Conservation (phyloP, 345 rosid genomes). For the Linum tenue region DNA sequence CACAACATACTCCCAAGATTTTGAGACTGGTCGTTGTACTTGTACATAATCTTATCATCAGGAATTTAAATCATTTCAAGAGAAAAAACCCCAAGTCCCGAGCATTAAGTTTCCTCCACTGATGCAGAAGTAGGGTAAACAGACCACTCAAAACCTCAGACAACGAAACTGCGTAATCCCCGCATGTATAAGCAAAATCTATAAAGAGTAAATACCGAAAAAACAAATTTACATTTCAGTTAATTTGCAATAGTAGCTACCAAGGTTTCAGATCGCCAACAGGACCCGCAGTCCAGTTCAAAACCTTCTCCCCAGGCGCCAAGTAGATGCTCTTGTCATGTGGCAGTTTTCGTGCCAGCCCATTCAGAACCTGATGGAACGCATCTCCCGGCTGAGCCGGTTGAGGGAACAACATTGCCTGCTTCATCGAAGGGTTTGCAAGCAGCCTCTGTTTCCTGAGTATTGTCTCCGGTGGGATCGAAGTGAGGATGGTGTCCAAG, state of each 20-base stretch:
- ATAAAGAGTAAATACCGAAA: too few relatives aligned
- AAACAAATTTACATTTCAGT: too few relatives aligned
- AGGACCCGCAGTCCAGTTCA: constrained; percentile 92
- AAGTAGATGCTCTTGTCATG: constrained; percentile 43
- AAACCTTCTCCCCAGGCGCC: constrained; percentile 43
- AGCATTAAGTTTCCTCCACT: too few relatives aligned
- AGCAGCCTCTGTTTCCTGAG: constrained; percentile 85
- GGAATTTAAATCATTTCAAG: too few relatives aligned
- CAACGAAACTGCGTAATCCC: too few relatives aligned
- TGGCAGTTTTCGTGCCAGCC: constrained; percentile 77
- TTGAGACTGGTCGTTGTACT: too few relatives aligned
- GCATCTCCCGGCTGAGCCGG: constrained; percentile 91
- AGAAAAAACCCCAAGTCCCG: too few relatives aligned
- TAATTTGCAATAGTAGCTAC: constrained; percentile 16
- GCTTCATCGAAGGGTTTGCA: constrained; percentile 90
- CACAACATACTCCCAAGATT: too few relatives aligned
- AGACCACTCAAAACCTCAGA: too few relatives aligned
- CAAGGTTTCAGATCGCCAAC: constrained; percentile 84
- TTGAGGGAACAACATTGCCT: constrained; percentile 88
- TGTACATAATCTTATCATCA: too few relatives aligned
- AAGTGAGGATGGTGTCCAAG: constrained; percentile 71
- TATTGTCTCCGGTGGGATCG: constrained; percentile 65
- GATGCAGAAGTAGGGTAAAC: too few relatives aligned
- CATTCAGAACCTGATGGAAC: constrained; percentile 89
- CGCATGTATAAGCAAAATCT: too few relatives aligned